These are phyloP conservation scores for Acidiella bohemica DNA, from an alignment of 495 filamentous ascomycete species.

Conservation along the genomic window DNA sequence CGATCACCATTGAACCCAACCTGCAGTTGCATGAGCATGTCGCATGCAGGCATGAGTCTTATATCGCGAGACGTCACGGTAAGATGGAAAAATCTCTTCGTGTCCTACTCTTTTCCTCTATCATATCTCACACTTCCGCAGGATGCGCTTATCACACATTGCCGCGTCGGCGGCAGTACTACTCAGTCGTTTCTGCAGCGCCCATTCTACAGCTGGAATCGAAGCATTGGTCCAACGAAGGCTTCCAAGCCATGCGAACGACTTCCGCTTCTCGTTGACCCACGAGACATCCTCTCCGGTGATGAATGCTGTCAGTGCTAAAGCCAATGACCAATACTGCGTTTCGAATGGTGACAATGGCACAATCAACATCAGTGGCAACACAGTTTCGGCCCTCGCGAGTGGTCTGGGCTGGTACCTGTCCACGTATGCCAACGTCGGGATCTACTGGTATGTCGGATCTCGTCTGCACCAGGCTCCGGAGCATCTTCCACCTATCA, in stretches of 20 bases:
- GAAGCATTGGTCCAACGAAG: slow-evolving; percentile 35
- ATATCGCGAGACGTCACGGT: too few species aligned
- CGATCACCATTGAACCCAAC: too few species aligned
- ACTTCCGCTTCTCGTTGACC: slow-evolving; percentile 31
- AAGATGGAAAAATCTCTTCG: too few species aligned
- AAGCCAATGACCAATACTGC: slow-evolving; percentile 33
- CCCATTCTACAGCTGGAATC: slow-evolving; percentile 33
- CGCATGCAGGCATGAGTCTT: too few species aligned
- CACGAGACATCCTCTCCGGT: slow-evolving; percentile 7
- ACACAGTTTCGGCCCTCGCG: slow-evolving; percentile 34
- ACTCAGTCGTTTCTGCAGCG: not conserved
- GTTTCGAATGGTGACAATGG: slow-evolving; percentile 30
- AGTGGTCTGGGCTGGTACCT: slow-evolving; percentile 40
- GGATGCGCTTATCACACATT: not conserved
- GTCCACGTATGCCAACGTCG: slow-evolving; percentile 35
- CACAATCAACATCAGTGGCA: slow-evolving; percentile 35
- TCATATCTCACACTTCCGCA: too few species aligned
- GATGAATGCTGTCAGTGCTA: slow-evolving; percentile 1
- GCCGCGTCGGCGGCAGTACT: too few species aligned
- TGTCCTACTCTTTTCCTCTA: too few species aligned
- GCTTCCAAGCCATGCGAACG: slow-evolving; percentile 32
- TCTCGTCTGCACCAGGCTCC: slow-evolving; percentile 28
- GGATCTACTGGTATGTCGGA: slow-evolving; percentile 39
- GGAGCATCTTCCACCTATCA: slow-evolving; percentile 22
- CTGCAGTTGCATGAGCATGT: too few species aligned